Evolutionary conservation across 169 alveolate species (phyloP).

Genomic region (Cryptosporidium parvum): DNA sequence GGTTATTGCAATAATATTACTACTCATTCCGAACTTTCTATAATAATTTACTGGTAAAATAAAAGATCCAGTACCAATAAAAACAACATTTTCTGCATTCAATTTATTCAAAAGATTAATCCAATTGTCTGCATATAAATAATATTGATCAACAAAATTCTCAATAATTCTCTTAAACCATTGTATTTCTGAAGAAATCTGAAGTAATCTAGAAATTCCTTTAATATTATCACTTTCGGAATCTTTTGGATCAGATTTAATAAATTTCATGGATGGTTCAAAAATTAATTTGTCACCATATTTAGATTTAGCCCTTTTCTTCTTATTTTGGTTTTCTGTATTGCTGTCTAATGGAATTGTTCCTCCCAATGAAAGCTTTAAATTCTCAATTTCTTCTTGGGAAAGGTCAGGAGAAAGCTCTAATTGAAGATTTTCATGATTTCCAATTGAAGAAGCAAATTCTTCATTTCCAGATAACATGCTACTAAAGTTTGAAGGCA

Average conservation of each 20-base stretch:
- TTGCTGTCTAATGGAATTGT: background rate
- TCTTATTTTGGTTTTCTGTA: background rate
- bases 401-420: slow-evolving; percentile 73
- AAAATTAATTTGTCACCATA: slow-evolving; percentile 12
- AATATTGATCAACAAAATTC: slow-evolving; percentile 33
- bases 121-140: slow-evolving; percentile 25
- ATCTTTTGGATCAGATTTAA: background rate
- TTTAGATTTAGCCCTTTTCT: slow-evolving; percentile 7
- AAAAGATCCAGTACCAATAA: slow-evolving; percentile 64
- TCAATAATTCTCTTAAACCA: slow-evolving; percentile 66
- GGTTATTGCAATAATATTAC: slow-evolving; percentile 9
- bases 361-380: slow-evolving; percentile 50
- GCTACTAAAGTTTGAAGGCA: slow-evolving; percentile 19
- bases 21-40: slow-evolving; percentile 2
- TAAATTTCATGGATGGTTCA: slow-evolving; percentile 5
- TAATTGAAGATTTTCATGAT: slow-evolving; percentile 35
- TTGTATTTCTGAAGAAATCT: slow-evolving; percentile 64
- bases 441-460: background rate
- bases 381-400: slow-evolving; percentile 54
- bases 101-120: slow-evolving; percentile 2
- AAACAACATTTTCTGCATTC: background rate
- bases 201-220: slow-evolving; percentile 59
- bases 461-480: slow-evolving; percentile 1
- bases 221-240: slow-evolving; percentile 9
- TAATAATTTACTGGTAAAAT: slow-evolving; percentile 36